Evolutionary conservation across 2,329 filamentous ascomycete species (phyloP), one percentile per base, ranked within the genome.

Genomic region (Escovopsis weberi): DNA sequence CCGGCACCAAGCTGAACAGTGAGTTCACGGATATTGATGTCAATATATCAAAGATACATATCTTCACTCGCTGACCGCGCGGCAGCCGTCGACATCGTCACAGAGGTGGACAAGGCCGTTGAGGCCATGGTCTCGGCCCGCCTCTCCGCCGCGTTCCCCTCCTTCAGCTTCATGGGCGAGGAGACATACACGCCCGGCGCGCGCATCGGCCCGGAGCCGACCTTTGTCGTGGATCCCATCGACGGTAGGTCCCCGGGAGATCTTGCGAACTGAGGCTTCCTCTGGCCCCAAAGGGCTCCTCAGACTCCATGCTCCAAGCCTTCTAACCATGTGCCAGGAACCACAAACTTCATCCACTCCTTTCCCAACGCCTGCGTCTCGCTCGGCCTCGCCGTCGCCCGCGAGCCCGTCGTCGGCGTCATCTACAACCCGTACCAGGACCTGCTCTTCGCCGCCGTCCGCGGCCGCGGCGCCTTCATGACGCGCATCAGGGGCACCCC

Each of bases 171-270:
- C 59, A 76, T 86, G 59, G 82, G 82, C 56, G 82, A 85, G 57
- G 83, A 89, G 62, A 86, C 82, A 26, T 82, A 85, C 65, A 68
- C 77, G 48, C 73, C 80, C 1, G 82, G 82, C 52, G 66, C 68
- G 47, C 64, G 61, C 37, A 66, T 89, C 38, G 80, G 76, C 0
- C 59, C 69, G 28, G 70, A 70, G 12, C 83, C 84, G 2, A 89
- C 84, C 37, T 88, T 88, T 62, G 74, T 88, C 55, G 79, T 84
- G 50, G 84, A 89, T 58, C 84, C 84, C 37, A 87, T 89, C 52
- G 84, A 89, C 62, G 84, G 82, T 55, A 46, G 12, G 45, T 39
- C 12, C 7, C 15, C 15, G 23, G 23, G 23, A 23, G 6, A 6
- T 23, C 23, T 23, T 23, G 23, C 23, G 23, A 6, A 23, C 23